Conservation (phyloP, 768 basidiomycete species). For the Filobasidium wieringae region DNA sequence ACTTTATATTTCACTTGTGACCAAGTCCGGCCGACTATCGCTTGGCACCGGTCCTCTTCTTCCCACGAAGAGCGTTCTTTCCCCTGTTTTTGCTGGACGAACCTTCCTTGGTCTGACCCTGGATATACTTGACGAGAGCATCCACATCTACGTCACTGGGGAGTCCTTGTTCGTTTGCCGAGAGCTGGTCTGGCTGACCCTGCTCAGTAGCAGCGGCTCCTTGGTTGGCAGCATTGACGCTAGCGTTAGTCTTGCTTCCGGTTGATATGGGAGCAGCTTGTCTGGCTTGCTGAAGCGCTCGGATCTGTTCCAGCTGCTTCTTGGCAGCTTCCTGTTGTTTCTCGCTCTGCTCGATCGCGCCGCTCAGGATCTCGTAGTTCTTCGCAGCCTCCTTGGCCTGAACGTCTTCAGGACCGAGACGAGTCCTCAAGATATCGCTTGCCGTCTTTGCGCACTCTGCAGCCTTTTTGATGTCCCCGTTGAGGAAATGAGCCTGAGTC, state of each 20-base stretch:
- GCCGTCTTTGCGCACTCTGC: constrained; percentile 29
- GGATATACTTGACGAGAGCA: constrained; percentile 41
- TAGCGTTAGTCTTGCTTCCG: constrained; percentile 13
- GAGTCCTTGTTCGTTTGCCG: neutral
- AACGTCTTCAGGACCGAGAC: constrained; percentile 36
- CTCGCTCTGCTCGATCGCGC: constrained; percentile 34
- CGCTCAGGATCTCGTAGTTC: constrained; percentile 36
- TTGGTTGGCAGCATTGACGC: constrained; percentile 7
- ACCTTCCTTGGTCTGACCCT: constrained; percentile 22
- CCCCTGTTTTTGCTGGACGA: constrained; percentile 19
- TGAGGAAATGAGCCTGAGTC: constrained; percentile 40
- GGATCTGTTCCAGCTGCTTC: constrained; percentile 28
- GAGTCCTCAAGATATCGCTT: constrained; percentile 31
- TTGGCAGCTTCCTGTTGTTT: constrained; percentile 18
- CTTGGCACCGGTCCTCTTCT: constrained; percentile 32
- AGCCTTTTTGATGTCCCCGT: constrained; percentile 35
- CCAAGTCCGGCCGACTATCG: neutral
- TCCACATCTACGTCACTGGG: constrained; percentile 37
- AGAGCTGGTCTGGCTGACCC: constrained; percentile 12
- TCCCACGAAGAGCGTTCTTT: constrained; percentile 34
- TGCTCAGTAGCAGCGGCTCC: constrained; percentile 3
- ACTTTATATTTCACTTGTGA: neutral
- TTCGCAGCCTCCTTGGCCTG: constrained; percentile 38
- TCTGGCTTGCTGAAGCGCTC: constrained; percentile 25
- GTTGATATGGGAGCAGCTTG: constrained; percentile 18